Conservation (phyloP, 2,329 filamentous ascomycete species). For the Neurospora sp. region DNA sequence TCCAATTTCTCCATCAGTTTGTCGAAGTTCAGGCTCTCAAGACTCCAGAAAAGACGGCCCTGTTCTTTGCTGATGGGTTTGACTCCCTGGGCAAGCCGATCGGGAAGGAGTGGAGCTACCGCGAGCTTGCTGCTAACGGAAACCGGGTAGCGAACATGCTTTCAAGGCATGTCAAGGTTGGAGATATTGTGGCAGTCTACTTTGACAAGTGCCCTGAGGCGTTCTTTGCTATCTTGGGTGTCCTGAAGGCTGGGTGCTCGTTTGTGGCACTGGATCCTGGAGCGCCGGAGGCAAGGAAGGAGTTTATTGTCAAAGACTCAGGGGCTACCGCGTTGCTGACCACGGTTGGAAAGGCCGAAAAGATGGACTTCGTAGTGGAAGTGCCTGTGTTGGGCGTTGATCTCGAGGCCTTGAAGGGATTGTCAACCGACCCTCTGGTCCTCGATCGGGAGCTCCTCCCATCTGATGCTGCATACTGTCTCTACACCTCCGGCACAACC, state of each 20-base stretch:
- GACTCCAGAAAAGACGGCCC: constrained; percentile 51
- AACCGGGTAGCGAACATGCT: constrained; percentile 65
- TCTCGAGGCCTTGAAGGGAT: constrained; percentile 20
- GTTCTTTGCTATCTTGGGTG: constrained; percentile 71
- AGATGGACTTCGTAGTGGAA: constrained; percentile 24
- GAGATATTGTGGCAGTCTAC: constrained; percentile 61
- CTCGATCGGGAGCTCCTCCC: constrained; percentile 28
- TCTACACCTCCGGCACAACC: constrained; percentile 83
- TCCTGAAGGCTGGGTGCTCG: constrained; percentile 71
- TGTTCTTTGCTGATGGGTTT: constrained; percentile 63
- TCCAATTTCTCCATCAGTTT: constrained; percentile 60
- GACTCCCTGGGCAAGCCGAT: constrained; percentile 29
- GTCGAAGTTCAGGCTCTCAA: constrained; percentile 53
- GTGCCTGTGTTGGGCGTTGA: constrained; percentile 25
- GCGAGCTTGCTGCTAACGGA: constrained; percentile 58
- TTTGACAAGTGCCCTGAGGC: constrained; percentile 82
- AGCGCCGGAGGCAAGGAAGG: constrained; percentile 61
- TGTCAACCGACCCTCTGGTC: background rate
- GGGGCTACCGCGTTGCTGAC: constrained; percentile 53
- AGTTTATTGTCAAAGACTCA: constrained; percentile 71
- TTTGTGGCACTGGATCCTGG: constrained; percentile 73
- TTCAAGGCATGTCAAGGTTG: constrained; percentile 35
- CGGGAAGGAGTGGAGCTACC: constrained; percentile 60
- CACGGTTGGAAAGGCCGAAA: constrained; percentile 21
- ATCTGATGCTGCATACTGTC: constrained; percentile 63